Percentiles rank a stretch among this genome's conserved stretches.
These are phyloP conservation scores for Stentor roeselii DNA, from an alignment of 73 alveolate genomes.

Conservation along the genomic window DNA sequence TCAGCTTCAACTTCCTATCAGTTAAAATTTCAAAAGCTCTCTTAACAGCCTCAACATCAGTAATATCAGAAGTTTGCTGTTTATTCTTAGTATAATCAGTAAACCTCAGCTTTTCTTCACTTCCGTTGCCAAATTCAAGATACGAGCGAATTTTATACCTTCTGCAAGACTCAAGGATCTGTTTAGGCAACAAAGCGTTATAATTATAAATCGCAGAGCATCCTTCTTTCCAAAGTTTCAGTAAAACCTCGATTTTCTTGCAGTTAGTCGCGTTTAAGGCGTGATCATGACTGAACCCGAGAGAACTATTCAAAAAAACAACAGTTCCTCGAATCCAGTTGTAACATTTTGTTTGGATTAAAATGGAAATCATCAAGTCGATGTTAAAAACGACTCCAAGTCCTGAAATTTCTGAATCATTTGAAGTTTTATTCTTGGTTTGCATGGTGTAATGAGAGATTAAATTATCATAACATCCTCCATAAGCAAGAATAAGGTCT, in stretches of 20 bases:
- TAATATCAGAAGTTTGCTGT: too few relatives aligned
- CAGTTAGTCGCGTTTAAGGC: background rate
- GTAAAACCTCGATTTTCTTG: background rate
- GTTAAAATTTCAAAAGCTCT: too few relatives aligned
- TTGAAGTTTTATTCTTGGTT: background rate
- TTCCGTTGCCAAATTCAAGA: too few relatives aligned
- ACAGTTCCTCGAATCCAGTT: background rate
- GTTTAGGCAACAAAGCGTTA: background rate
- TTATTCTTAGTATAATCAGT: too few relatives aligned
- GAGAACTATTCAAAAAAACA: background rate
- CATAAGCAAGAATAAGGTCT: background rate
- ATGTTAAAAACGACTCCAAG: conserved; percentile 3
- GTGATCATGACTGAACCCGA: background rate
- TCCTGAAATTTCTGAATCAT: background rate
- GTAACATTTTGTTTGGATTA: background rate
- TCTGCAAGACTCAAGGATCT: conserved; percentile 8
- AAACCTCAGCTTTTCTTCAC: too few relatives aligned
- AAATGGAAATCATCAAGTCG: background rate
- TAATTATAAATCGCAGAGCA: background rate
- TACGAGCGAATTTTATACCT: background rate
- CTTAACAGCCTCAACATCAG: too few relatives aligned
- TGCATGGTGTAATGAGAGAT: background rate
- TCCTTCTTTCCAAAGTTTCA: conserved; percentile 14
- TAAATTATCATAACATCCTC: conserved; percentile 29
- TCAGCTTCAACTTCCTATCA: too few relatives aligned